Base-by-base conservation (phyloP, 1,139 yeast genomes). In the Yamadazyma pseudoaaseri region DNA sequence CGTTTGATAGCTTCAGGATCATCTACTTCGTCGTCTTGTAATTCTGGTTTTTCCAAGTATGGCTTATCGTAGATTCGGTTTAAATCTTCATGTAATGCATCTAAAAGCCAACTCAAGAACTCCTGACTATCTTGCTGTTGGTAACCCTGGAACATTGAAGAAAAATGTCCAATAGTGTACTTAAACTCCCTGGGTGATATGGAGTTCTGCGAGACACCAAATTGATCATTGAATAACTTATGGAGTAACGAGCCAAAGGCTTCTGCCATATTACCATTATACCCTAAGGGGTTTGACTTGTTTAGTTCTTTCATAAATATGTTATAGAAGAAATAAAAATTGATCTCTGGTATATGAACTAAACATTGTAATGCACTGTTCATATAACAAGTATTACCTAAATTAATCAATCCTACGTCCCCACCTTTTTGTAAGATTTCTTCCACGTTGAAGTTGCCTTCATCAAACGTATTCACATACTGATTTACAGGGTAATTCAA, bases 301-400 rank as follows among this genome's bases (percentile, higher is more conserved):
- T 92, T 92, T 31, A 92, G 61, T 49, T 92, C 97, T 5, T 62
- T 59, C 44, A 71, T 68, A 52, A 69, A 85, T n/a, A 76, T 66
- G 34, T 76, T 73, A 50, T 75, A 77, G 30, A 74, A 57, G 51
- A 92, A 92, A 55, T 87, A 92, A 30, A 79, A 71, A 12, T 82
- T 77, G 26, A 92, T 61, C 54, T 89, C 97, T 1, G 96, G 96
- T 9, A 90, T 73, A 52, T 92, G 98, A 1, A 80, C 73, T 32
- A 92, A 62, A 52, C 97, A 92, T 55, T 92, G 98, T 35, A 92
- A 64, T 0, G 97, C 97, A 11, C 96, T 86, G 58, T 92, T 92
- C 97, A 92, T 92, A 56, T 89, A 92, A 56, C 98, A 92, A 0
- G 96, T 85, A 53, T 92, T 92, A 5, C 98, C 98, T 44, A 92